Evolutionary conservation across 1,139 yeast species (phyloP), one percentile per base, ranked within the genome.

Genomic region (Candida neerlandica): DNA sequence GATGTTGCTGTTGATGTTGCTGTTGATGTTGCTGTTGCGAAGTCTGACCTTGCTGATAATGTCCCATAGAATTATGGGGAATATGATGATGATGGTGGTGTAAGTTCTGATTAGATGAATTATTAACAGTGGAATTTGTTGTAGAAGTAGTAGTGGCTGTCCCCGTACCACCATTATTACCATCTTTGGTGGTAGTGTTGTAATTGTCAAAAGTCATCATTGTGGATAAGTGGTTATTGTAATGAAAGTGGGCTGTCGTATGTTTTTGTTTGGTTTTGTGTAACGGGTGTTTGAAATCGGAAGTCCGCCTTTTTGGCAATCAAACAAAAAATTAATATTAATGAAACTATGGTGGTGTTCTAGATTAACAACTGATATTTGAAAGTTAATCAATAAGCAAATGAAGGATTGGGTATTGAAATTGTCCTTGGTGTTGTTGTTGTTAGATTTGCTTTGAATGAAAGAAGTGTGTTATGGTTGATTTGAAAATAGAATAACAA

Each of bases 161-260:
- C 38, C 11, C 40, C 10, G 14, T 26, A n/a, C 27, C 41, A 37
- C 27, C 30, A 12, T 16, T 14, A n/a, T 37, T 37, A 37, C 21
- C 21, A 23, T 37, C 41, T 29, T 37, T 16, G 26, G 23, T 37
- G 12, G 30, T 21, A 12, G 27, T 21, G 21, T 44, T 44, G 9
- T 30, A 44, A 29, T 44, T 41, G 30, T 44, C 41, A 15, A 44
- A 43, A 18, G 46, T 44, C 43, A 44, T 44, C 46, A 44, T 44
- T 6, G 33, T 44, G 39, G 11, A n/a, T n/a, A 33, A 33, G 15
- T 30, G 15, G 15, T 12, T 14, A 12, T n/a, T n/a, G n/a, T 23
- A n/a, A n/a, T n/a, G n/a, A n/a, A n/a, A n/a, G n/a, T 23, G 5
- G 27, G 4, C 23, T 21, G 5, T 21, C 23, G 23, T 4, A 6